phyloP scores from a whole-genome alignment of 1,284 basidiomycete genomes.

The Hemileia vastatrix region DNA sequence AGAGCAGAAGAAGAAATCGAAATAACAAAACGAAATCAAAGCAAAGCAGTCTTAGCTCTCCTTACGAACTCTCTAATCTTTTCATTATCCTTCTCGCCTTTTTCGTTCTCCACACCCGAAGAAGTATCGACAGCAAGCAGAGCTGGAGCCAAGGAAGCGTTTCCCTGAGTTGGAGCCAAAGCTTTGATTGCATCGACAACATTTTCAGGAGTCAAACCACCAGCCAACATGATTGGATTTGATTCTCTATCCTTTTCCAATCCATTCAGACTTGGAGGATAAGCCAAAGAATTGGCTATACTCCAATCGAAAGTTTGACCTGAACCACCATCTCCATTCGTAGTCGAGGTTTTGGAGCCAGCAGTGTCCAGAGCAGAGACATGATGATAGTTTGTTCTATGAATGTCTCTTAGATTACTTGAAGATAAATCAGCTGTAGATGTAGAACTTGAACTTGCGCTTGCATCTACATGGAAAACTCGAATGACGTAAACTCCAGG shows the following conservation, averaged over 20 bases:
- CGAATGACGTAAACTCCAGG: constrained; percentile 61
- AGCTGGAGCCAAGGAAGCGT: not conserved
- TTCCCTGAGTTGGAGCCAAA: constrained; percentile 52
- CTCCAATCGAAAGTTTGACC: constrained; percentile 70
- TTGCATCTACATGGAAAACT: constrained; percentile 60
- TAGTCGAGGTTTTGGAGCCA: constrained; percentile 44
- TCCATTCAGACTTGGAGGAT: constrained; percentile 4
- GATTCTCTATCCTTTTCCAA: constrained; percentile 3
- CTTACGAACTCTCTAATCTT: constrained; percentile 65
- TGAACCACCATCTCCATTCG: constrained; percentile 55
- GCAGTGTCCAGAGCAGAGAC: constrained; percentile 68
- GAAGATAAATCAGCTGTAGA: constrained; percentile 29
- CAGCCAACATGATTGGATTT: constrained; percentile 77
- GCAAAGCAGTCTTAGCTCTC: constrained; percentile 49
- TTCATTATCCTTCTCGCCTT: constrained; percentile 61
- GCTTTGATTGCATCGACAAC: constrained; percentile 58
- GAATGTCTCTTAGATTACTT: constrained; percentile 47
- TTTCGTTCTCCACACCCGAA: constrained; percentile 65
- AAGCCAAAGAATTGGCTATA: constrained; percentile 51
- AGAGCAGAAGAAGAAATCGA: no score
- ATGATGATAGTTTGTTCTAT: constrained; percentile 62
- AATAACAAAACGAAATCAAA: no score
- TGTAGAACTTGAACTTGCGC: constrained; percentile 7
- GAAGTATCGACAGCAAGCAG: constrained; percentile 80
- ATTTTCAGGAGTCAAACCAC: constrained; percentile 67